These are phyloP conservation scores for Linum usitatissimum DNA, from an alignment of 345 rosid species.

Conservation along the genomic window DNA sequence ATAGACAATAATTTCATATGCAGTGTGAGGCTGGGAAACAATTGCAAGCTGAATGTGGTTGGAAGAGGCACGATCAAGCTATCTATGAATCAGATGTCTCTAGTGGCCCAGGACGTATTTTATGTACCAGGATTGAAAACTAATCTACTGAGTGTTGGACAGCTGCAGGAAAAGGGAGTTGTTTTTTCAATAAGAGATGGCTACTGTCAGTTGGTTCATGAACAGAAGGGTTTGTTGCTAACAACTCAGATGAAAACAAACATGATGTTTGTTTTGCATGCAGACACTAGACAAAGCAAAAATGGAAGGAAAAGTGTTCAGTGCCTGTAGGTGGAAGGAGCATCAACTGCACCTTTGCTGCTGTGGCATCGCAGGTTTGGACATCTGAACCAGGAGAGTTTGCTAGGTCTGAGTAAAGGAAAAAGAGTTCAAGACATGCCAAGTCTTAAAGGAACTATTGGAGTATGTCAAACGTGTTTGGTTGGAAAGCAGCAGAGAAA, in stretches of 20 bases:
- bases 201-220: neutral
- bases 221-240: neutral
- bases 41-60: neutral
- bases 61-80: neutral
- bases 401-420: neutral
- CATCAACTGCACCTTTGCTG: neutral
- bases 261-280: neutral
- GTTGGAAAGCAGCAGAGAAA: neutral
- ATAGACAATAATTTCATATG: neutral
- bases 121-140: conserved; percentile 1
- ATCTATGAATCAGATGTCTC: neutral
- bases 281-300: too few species aligned
- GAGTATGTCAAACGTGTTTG: neutral
- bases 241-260: neutral
- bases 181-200: neutral
- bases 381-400: neutral
- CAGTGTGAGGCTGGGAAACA: neutral
- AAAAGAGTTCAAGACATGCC: neutral
- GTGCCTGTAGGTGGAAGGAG: neutral
- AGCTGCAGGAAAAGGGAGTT: neutral
- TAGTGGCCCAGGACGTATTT: neutral
- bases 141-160: conserved; percentile 1
- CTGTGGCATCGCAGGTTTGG: neutral
- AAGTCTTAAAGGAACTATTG: neutral
- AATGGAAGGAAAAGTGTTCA: too few species aligned